Evolutionary conservation across 805 yeast genomes (phyloP), one percentile per base, ranked within the genome.

Genomic region (Wickerhamiella dianesei): DNA sequence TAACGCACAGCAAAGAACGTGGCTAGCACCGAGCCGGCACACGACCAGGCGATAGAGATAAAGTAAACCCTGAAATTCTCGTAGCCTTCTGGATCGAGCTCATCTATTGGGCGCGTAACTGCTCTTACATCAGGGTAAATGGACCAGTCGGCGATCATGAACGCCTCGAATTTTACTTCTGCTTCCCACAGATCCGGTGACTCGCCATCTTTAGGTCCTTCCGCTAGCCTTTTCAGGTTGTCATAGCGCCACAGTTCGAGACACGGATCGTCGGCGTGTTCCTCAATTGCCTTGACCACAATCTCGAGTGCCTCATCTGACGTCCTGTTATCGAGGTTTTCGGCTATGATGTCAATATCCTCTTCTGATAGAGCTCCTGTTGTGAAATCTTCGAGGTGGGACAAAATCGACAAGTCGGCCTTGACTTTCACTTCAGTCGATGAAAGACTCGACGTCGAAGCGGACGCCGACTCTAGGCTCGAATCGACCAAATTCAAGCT

Each of bases 101-200:
- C 79, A 53, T 76, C 81, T 37, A 57, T 60, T 1, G 79, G 73
- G 21, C 71, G 72, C 3, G 75, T 70, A 22, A 75, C 74, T 4
- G 80, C 71, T 21, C 82, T 60, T 12, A 77, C 77, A 55, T 77
- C 81, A 2, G 81, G 77, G 50, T 76, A 76, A 2, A 79, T 79
- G 0, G 80, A 75, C 59, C 70, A 72, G 52, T 58, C 63, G 32
- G 51, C 36, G 40, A 64, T 64, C 39, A 74, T 58, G 21, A 67
- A 69, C 3, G 77, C 77, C 48, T 72, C 71, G 20, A 68, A 56
- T 46, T 62, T 64, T 35, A 53, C n/a, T 1, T 40, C 35, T 37
- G 42, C 46, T 4, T 37, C 43, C 17, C 16, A 18, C 9, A 14
- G 5, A 6, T 14, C 41, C 8, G 5, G 16, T 5, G 21, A 14